These are phyloP conservation scores for Coniosporium apollinis DNA, from an alignment of 495 filamentous ascomycete species.

Conservation along the genomic window DNA sequence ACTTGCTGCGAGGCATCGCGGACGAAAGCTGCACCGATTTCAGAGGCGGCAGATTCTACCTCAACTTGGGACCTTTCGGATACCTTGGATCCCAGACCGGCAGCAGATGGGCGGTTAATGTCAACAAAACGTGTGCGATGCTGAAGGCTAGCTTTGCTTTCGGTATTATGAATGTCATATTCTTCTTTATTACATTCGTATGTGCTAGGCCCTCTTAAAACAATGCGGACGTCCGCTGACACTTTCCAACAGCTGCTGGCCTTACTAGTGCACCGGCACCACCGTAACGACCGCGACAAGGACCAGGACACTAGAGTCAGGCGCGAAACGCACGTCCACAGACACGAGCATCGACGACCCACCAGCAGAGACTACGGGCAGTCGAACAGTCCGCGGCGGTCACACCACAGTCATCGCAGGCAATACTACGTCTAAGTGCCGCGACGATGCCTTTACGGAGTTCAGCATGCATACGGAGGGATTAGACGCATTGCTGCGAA, in stretches of 20 bases:
- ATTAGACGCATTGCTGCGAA: too few relatives aligned
- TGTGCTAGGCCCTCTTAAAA: conserved; percentile 7
- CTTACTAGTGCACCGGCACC: conserved; percentile 22
- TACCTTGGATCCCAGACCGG: conserved; percentile 22
- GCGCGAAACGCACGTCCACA: conserved; percentile 17
- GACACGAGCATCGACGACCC: conserved; percentile 13
- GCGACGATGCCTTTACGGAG: too few relatives aligned
- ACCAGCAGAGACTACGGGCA: conserved; percentile 16
- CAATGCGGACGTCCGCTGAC: not conserved
- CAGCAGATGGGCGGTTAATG: conserved; percentile 26
- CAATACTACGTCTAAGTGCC: conserved; percentile 12
- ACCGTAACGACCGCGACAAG: conserved; percentile 14
- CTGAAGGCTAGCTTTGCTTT: conserved; percentile 75
- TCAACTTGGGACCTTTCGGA: conserved; percentile 46
- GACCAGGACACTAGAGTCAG: too few relatives aligned
- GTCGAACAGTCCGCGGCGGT: conserved; percentile 6
- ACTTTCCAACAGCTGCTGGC: conserved; percentile 24
- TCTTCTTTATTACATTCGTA: conserved; percentile 57
- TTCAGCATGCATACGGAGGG: not conserved
- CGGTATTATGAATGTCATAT: conserved; percentile 71
- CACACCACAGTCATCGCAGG: conserved; percentile 9
- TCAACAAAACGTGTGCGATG: conserved; percentile 72
- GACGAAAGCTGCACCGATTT: conserved; percentile 46
- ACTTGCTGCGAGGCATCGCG: conserved; percentile 54
- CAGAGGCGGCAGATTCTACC: conserved; percentile 28